Percentiles rank a stretch among this genome's conserved stretches.
phyloP scores from a whole-genome alignment of 2,329 filamentous ascomycete species.

The Fusarium sulawesiense region DNA sequence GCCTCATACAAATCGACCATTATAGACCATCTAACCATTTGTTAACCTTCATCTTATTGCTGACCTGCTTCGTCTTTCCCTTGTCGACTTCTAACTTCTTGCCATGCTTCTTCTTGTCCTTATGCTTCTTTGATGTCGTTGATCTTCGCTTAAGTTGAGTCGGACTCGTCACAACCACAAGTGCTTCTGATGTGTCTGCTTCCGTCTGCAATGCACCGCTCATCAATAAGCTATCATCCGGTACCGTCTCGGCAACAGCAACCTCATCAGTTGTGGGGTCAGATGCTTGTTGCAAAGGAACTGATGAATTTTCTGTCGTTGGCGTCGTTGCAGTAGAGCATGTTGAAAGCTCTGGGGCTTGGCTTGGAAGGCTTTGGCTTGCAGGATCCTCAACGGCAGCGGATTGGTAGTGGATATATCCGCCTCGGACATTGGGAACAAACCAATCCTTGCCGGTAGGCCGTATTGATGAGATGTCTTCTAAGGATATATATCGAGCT shows the following conservation, averaged over 20 bases:
- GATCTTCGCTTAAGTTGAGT: slow-evolving; percentile 6
- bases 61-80: slow-evolving; percentile 41
- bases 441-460: slow-evolving; percentile 38
- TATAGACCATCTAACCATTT: slow-evolving; percentile 36
- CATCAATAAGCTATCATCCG: slow-evolving; percentile 12
- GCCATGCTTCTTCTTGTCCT: slow-evolving; percentile 37
- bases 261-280: slow-evolving; percentile 9
- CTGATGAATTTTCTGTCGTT: neutral
- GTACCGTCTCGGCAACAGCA: neutral
- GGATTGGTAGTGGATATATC: slow-evolving; percentile 43
- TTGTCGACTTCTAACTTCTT: slow-evolving; percentile 34
- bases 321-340: slow-evolving; percentile 24
- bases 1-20: neutral
- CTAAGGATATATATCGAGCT: slow-evolving; percentile 38
- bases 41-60: slow-evolving; percentile 34
- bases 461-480: slow-evolving; percentile 23
- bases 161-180: slow-evolving; percentile 17
- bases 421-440: slow-evolving; percentile 29
- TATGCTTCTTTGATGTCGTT: slow-evolving; percentile 30
- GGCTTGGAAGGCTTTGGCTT: neutral
- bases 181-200: neutral
- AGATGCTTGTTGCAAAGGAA: neutral
- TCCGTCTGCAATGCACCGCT: slow-evolving; percentile 27
- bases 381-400: slow-evolving; percentile 16
- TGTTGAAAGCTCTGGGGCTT: slow-evolving; percentile 17